A percentile compares a stretch with the other conserved stretches of the same genome.
These are phyloP conservation scores for Endoconidiophora laricicola DNA, from an alignment of 2,329 filamentous ascomycete species.

Conservation along the genomic window DNA sequence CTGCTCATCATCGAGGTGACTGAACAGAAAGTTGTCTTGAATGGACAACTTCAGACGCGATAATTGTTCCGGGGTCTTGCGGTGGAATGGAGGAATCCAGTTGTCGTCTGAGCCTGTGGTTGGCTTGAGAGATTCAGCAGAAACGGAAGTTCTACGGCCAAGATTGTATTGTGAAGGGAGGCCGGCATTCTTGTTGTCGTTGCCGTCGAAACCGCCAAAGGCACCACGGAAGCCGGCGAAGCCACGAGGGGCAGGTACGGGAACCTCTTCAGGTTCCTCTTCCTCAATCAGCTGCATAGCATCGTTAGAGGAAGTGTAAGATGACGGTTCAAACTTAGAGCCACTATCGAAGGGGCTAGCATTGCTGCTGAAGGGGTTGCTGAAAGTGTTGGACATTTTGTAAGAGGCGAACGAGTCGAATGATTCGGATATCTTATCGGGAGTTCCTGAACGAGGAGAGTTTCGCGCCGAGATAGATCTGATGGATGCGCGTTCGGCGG, in stretches of 20 bases:
- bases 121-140: slow-evolving; percentile 88
- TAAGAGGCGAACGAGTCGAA: slow-evolving; percentile 11
- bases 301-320: slow-evolving; percentile 20
- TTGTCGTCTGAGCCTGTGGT: slow-evolving; percentile 68
- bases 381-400: slow-evolving; percentile 49
- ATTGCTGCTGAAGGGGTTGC: slow-evolving; percentile 50
- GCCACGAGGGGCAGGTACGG: slow-evolving; percentile 41
- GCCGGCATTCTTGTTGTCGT: slow-evolving; percentile 42
- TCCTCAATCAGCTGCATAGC: slow-evolving; percentile 47
- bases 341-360: slow-evolving; percentile 57
- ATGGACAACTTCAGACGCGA: slow-evolving; percentile 66
- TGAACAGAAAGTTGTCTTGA: slow-evolving; percentile 81
- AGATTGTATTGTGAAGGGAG: slow-evolving; percentile 91
- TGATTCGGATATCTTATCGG: slow-evolving; percentile 8
- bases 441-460: slow-evolving; percentile 11
- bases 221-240: slow-evolving; percentile 19
- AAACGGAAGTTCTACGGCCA: slow-evolving; percentile 84
- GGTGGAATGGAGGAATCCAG: slow-evolving; percentile 75
- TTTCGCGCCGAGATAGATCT: slow-evolving; percentile 10
- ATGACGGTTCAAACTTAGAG: slow-evolving; percentile 22
- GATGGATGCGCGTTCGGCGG: slow-evolving; percentile 38
- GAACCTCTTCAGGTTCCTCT: slow-evolving; percentile 67
- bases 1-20: slow-evolving; percentile 87
- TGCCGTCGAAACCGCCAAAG: slow-evolving; percentile 35
- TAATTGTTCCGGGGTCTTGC: slow-evolving; percentile 70